Percentiles rank a stretch among this genome's conserved stretches.
phyloP scores from a whole-genome alignment of 1,139 yeast genomes.

The Blastobotrys arbuscula region DNA sequence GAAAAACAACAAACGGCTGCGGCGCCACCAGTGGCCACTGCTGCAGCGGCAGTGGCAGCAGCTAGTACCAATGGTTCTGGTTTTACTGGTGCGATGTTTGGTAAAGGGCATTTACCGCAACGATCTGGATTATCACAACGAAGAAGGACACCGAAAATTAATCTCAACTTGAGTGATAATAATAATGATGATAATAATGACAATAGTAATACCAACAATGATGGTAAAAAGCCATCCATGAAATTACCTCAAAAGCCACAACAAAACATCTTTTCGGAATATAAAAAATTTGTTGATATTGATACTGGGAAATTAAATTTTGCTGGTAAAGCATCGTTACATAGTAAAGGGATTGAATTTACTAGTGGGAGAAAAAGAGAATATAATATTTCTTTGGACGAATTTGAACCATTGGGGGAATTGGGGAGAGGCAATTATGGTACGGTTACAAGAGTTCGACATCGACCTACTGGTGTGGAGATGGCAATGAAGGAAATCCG shows the following conservation, averaged over 20 bases:
- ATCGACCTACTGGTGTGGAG: conserved; percentile 85
- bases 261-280: conserved; percentile 26
- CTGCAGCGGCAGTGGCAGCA: conserved; percentile 2
- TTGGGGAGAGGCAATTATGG: conserved; percentile 96
- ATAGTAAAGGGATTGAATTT: conserved; percentile 87
- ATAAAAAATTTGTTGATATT: conserved; percentile 82
- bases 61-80: neutral
- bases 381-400: conserved; percentile 80
- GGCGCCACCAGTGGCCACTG: conserved; percentile 1
- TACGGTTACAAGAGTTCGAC: conserved; percentile 84
- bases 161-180: neutral
- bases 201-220: conserved; percentile 17
- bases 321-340: conserved; percentile 88
- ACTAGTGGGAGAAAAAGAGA: conserved; percentile 31
- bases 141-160: neutral
- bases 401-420: conserved; percentile 77
- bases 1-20: neutral
- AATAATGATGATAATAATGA: neutral
- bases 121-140: conserved; percentile 1
- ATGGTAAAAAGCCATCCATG: conserved; percentile 1
- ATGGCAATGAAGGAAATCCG: conserved; percentile 99
- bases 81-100: neutral
- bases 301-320: conserved; percentile 88
- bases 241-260: neutral
- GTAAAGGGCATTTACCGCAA: neutral